Percentiles rank a stretch among this genome's conserved stretches.
Conservation (phyloP, 2,329 filamentous ascomycete species). For the Diaporthe eres region DNA sequence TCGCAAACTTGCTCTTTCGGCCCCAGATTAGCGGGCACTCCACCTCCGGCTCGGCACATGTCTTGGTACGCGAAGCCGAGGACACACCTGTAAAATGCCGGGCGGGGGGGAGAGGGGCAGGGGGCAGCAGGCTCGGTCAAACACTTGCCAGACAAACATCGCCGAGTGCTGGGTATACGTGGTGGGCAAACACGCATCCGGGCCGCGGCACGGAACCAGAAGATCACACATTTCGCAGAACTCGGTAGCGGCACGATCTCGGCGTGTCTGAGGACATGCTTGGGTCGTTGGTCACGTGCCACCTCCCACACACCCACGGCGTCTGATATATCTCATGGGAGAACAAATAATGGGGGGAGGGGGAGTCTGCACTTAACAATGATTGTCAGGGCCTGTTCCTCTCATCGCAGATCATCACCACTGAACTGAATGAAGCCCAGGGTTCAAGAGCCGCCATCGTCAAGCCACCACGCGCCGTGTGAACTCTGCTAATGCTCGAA, state of each 20-base stretch:
- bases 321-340: not conserved
- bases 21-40: not conserved
- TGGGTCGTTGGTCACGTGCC: not conserved
- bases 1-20: not conserved
- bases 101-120: not conserved
- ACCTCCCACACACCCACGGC: not conserved
- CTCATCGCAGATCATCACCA: not conserved
- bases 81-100: not conserved
- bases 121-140: not conserved
- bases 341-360: not conserved
- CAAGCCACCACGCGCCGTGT: not conserved
- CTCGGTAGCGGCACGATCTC: conserved; percentile 4
- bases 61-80: not conserved
- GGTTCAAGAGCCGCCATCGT: not conserved
- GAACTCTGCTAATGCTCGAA: not conserved
- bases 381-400: not conserved
- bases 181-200: conserved; percentile 4
- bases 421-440: not conserved
- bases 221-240: not conserved
- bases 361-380: conserved; percentile 1
- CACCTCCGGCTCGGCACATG: conserved; percentile 9
- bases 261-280: not conserved
- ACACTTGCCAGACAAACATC: not conserved
- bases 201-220: conserved; percentile 20
- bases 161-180: not conserved